These are phyloP conservation scores for Clarkia xantiana DNA, from an alignment of 345 rosid species.

Conservation along the genomic window DNA sequence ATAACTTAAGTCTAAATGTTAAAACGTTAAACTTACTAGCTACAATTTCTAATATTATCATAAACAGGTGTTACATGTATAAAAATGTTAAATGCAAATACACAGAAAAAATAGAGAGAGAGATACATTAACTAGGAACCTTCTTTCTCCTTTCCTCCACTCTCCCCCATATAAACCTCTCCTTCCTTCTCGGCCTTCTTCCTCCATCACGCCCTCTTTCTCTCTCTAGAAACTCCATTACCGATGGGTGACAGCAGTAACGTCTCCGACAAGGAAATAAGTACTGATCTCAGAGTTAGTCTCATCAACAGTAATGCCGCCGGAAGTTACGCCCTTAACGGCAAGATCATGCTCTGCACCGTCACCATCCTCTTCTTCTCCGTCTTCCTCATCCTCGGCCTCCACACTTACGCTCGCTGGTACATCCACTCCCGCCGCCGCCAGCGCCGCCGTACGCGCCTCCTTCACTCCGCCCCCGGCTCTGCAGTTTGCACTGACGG, in stretches of 20 bases:
- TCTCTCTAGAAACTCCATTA: neutral
- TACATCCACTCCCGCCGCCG: slow-evolving; percentile 27
- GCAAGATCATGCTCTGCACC: slow-evolving; percentile 42
- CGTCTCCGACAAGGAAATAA: too few species aligned
- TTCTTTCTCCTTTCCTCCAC: slow-evolving; percentile 1
- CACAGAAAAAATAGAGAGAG: neutral
- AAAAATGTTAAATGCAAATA: neutral
- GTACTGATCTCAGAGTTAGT: neutral
- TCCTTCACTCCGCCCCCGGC: slow-evolving; percentile 12
- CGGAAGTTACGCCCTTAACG: slow-evolving; percentile 24
- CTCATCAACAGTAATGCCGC: slow-evolving; percentile 6
- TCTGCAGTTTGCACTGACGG: slow-evolving; percentile 15
- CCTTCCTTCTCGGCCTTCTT: neutral
- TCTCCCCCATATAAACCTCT: neutral
- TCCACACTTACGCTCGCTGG: slow-evolving; percentile 50
- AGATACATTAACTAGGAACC: slow-evolving; percentile 3
- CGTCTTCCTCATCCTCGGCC: slow-evolving; percentile 28
- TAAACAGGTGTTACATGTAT: neutral
- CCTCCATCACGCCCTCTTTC: neutral
- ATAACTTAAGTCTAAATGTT: too few species aligned
- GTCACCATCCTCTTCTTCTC: slow-evolving; percentile 40
- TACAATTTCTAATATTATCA: too few species aligned
- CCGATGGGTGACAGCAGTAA: neutral
- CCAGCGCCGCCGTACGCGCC: slow-evolving; percentile 18
- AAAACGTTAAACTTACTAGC: too few species aligned